phyloP scores from a whole-genome alignment of 768 basidiomycete species.

The Lanmaoa pseudosensibilis region DNA sequence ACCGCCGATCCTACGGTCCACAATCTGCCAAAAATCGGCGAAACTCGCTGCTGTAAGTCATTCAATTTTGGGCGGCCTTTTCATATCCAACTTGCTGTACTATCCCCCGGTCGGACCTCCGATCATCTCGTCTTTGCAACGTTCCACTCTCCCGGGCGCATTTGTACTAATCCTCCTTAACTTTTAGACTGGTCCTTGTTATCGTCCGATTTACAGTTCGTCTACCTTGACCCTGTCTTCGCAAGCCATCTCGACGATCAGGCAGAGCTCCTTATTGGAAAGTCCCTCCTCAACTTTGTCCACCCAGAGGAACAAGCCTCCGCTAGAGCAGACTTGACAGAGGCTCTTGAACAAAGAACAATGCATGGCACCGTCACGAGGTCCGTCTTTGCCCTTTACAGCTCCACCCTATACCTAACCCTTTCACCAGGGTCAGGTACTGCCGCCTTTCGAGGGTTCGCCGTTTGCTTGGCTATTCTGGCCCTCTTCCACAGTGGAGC shows the following conservation, averaged over 20 bases:
- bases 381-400: constrained; percentile 32
- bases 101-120: constrained; percentile 17
- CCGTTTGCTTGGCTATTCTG: constrained; percentile 66
- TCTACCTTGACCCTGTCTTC: constrained; percentile 83
- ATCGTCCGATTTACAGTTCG: constrained; percentile 71
- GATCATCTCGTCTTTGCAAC: constrained; percentile 22
- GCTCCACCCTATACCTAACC: constrained; percentile 21
- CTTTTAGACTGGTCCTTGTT: constrained; percentile 76
- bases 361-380: constrained; percentile 85
- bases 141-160: constrained; percentile 15
- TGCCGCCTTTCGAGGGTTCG: constrained; percentile 75
- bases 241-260: constrained; percentile 69
- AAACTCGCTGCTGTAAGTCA: constrained; percentile 76
- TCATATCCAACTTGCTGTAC: constrained; percentile 9
- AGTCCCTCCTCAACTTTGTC: constrained; percentile 72
- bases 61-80: constrained; percentile 1
- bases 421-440: constrained; percentile 64
- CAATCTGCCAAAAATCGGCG: constrained; percentile 57
- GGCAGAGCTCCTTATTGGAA: constrained; percentile 66
- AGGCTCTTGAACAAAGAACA: constrained; percentile 70
- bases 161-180: constrained; percentile 18
- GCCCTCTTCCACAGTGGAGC: constrained; percentile 52
- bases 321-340: constrained; percentile 70
- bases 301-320: constrained; percentile 83
- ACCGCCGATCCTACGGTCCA: constrained; percentile 38